Evolutionary conservation across 1,284 basidiomycete genomes (phyloP).

Genomic region (Apiotrichum akiyoshidainum): DNA sequence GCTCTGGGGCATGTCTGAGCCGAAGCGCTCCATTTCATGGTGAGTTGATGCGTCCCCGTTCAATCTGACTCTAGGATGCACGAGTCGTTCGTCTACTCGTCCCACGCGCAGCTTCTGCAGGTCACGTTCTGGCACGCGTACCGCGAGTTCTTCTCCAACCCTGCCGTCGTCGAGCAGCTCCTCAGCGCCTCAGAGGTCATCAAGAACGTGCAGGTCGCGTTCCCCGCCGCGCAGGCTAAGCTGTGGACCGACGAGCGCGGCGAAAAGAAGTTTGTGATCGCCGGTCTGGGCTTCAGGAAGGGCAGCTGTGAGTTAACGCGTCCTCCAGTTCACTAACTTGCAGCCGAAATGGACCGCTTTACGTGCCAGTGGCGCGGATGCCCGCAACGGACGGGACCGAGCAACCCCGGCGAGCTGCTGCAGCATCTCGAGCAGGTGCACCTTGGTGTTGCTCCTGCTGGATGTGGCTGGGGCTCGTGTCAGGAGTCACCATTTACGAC

Average conservation of each 20-base stretch:
- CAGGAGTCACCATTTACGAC: conserved; percentile 29
- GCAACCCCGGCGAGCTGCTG: conserved; percentile 28
- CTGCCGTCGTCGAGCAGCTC: conserved; percentile 35
- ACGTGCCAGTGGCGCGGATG: conserved; percentile 40
- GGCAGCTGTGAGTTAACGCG: conserved; percentile 28
- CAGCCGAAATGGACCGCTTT: conserved; percentile 40
- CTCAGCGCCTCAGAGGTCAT: conserved; percentile 48
- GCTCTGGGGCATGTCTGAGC: conserved; percentile 41
- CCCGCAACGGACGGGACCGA: conserved; percentile 12
- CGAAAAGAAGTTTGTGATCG: conserved; percentile 45
- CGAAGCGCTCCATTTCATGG: conserved; percentile 42
- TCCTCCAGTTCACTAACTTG: conserved; percentile 1
- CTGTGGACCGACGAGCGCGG: conserved; percentile 37
- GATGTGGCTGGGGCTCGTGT: conserved; percentile 41
- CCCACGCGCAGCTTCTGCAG: conserved; percentile 43
- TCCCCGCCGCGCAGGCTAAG: conserved; percentile 43
- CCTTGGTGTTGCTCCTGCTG: conserved; percentile 15
- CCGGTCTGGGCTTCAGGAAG: conserved; percentile 44
- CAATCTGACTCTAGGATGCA: conserved; percentile 43
- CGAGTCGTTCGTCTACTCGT: conserved; percentile 46
- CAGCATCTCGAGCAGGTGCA: conserved; percentile 34
- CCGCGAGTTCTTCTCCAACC: conserved; percentile 43
- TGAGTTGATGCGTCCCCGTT: conserved; percentile 18
- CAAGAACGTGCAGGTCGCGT: conserved; percentile 47
- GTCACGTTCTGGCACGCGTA: conserved; percentile 51